phyloP scores from a whole-genome alignment of 2,329 filamentous ascomycete genomes.

The Endoconidiophora polonica region DNA sequence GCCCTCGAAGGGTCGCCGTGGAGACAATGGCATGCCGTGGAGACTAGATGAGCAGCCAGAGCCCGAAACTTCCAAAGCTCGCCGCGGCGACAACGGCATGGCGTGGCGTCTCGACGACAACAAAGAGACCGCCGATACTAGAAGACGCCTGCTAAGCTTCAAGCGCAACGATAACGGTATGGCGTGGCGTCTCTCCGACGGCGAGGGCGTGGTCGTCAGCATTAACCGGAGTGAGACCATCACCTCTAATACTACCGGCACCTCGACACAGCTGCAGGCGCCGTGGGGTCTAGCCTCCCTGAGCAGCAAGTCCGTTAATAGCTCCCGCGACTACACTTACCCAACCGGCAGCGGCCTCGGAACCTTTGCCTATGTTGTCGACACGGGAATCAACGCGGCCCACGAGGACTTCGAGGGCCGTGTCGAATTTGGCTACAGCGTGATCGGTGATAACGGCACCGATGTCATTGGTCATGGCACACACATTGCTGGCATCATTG shows the following conservation, averaged over 20 bases:
- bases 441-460: constrained; percentile 16
- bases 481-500: constrained; percentile 18
- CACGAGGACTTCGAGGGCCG: constrained; percentile 17
- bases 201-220: constrained; percentile 2
- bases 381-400: constrained; percentile 16
- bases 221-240: constrained; percentile 1
- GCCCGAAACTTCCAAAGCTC: too few relatives aligned
- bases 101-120: constrained; percentile 1
- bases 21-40: neutral
- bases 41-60: neutral
- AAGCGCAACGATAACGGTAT: constrained; percentile 6
- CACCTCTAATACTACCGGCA: constrained; percentile 25
- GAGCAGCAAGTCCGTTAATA: constrained; percentile 18
- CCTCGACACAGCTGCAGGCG: constrained; percentile 35
- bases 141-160: neutral
- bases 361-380: constrained; percentile 17
- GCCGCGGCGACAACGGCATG: neutral
- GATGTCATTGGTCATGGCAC: constrained; percentile 28
- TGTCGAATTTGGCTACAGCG: constrained; percentile 16
- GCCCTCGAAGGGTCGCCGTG: neutral
- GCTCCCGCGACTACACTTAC: constrained; percentile 14
- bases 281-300: constrained; percentile 22
- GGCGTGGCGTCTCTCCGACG: constrained; percentile 6
- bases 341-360: constrained; percentile 15
- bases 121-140: neutral